Evolutionary conservation across 805 yeast species (phyloP).

Genomic region (Candida verbasci): DNA sequence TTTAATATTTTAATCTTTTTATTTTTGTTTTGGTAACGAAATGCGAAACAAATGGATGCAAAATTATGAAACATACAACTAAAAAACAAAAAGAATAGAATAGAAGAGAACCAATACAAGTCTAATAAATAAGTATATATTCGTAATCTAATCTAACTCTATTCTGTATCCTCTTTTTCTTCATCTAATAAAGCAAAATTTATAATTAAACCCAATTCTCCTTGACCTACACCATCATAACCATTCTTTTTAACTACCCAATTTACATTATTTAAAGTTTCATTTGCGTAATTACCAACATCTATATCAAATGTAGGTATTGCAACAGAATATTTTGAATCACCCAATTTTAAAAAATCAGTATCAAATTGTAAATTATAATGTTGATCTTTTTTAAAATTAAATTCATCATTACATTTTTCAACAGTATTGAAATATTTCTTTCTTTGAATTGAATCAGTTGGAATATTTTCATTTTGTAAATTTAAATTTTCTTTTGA

Average conservation of each 20-base stretch:
- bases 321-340: conserved; percentile 46
- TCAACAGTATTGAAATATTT: conserved; percentile 37
- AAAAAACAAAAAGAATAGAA: no score
- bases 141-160: background rate
- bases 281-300: conserved; percentile 40
- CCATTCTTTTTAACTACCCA: conserved; percentile 41
- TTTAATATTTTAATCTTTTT: background rate
- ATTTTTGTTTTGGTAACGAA: conserved; percentile 3
- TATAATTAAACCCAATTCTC: conserved; percentile 29
- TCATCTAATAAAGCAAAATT: conserved; percentile 37
- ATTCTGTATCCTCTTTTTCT: conserved; percentile 8
- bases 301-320: conserved; percentile 49
- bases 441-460: conserved; percentile 34
- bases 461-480: conserved; percentile 22
- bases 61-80: no score
- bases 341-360: conserved; percentile 46
- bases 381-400: conserved; percentile 30
- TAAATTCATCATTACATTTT: conserved; percentile 33
- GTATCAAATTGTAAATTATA: conserved; percentile 55
- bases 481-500: conserved; percentile 22
- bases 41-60: background rate
- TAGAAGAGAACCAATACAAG: background rate
- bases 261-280: conserved; percentile 41
- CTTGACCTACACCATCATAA: conserved; percentile 26
- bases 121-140: background rate